Base-by-base conservation (phyloP, 352 stramenopile species). In the Salisapilia sapeloensis region DNA sequence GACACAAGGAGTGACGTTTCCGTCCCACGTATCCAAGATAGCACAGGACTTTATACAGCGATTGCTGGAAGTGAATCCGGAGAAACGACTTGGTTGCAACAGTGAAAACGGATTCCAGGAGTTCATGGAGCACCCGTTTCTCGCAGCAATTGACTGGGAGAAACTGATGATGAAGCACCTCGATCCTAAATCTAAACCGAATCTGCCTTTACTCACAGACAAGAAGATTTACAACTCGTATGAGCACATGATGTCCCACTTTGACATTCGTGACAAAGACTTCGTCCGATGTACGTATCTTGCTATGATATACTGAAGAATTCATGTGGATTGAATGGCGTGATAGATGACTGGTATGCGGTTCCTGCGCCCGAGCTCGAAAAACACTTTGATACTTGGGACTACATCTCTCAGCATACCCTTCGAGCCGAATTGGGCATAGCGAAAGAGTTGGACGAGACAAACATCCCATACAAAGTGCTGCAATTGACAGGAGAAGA, bases 71-170 rank as follows among this genome's bases (percentile, higher is more conserved):
- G 66, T 89, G 9, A 63, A 72, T 30, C 45, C 70, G 2, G 69
- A 82, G 4, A 46, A 65, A 25, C 62, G 76, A 17, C 57, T 94
- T 21, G 80, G 67, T 4, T 83, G 67, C 35, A 81, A 65, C 23
- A 2, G 35, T 1, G 62, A 82, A 4, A 77, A 89, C 18, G 78
- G 76, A 7, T 83, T 91, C 35, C 31, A 56, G 2, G 63, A 90
- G 45, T 85, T 95, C 35, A 94, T 90, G 60, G 56, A 76, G 27
- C 82, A 95, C 40, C 45, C 66, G 6, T 95, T 92, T 35, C 93
- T 95, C 40, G 58, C 87, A 29, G 64, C 51, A 2, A 40, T 89
- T 28, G 70, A 93, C 45, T 86, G 72, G 70, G 67, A 90, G 38
- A 67, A 71, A 46, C 60, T 93, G 29, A 82, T 82, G 70, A 70